Evolutionary conservation across 768 basidiomycete species (phyloP), one percentile per base, ranked within the genome.

Genomic region (Mycena olivaceomarginata): DNA sequence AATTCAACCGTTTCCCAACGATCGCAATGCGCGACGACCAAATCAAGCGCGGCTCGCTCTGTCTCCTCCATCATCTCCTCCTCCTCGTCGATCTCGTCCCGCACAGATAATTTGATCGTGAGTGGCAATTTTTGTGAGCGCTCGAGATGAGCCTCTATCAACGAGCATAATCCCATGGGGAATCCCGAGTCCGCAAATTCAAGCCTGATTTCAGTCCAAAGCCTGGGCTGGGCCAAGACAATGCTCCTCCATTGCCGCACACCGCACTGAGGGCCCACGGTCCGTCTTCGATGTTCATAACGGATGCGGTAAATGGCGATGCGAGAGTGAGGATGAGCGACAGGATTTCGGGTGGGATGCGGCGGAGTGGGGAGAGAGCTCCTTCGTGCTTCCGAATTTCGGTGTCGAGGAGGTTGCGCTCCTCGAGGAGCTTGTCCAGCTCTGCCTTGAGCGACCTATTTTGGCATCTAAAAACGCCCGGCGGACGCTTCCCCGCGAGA

Each of bases 351-450:
- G 67, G 16, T 1, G 73, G 73, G 45, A 74, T 68, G 15, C 60
- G 57, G 10, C 73, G 67, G n/a, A 74, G 66, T 9, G 60, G 67
- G 0, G 73, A 75, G 20, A 75, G 3, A 4, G 67, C 63, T 2
- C 67, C 67, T 20, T 64, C 62, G 53, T 75, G 68, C n/a, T 57
- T 65, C 15, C 62, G 40, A n/a, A 70, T 65, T 11, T 63, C 60
- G 12, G 6, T 0, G 18, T 75, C 67, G 16, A 70, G 22, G 0
- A 51, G 0, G 15, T 64, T 5, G 5, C 63, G 48, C 20, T 69
- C 53, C 15, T 57, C 13, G 8, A 75, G 22, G 8, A 70, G 60
- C 18, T 25, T 41, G 3, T 70, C n/a, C 2, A 70, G 41, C 6
- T 43, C 25, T 5, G 51, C 41, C 13, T 25, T n/a, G 0, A 75